These are phyloP conservation scores for Theobroma cacao DNA, from an alignment of 345 rosid genomes.

Conservation along the genomic window DNA sequence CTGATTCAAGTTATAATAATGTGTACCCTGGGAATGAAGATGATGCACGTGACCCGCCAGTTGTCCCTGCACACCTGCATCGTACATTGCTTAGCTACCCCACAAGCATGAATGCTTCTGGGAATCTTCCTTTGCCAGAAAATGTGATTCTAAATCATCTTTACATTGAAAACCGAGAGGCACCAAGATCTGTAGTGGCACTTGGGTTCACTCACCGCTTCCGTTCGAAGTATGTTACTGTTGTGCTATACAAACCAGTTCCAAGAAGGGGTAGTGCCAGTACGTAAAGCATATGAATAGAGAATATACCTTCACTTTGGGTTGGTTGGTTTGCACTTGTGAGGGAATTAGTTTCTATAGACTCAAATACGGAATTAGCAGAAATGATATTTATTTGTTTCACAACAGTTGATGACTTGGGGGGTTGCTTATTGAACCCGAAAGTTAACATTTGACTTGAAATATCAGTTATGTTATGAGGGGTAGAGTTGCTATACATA, in stretches of 20 bases:
- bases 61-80: constrained; percentile 75
- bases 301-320: constrained; percentile 4
- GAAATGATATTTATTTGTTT: constrained; percentile 20
- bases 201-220: constrained; percentile 95
- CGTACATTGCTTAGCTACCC: constrained; percentile 57
- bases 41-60: constrained; percentile 88
- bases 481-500: constrained; percentile 9
- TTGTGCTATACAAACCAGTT: constrained; percentile 90
- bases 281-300: constrained; percentile 36
- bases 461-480: constrained; percentile 7
- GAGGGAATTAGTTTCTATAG: constrained; percentile 20
- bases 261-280: constrained; percentile 60
- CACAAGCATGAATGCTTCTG: constrained; percentile 42
- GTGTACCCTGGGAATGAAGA: constrained; percentile 60
- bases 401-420: constrained; percentile 7
- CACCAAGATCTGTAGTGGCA: constrained; percentile 87
- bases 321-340: constrained; percentile 17
- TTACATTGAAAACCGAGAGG: constrained; percentile 78
- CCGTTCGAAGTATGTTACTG: constrained; percentile 81
- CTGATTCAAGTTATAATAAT: constrained; percentile 89
- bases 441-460: constrained; percentile 16
- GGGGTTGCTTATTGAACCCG: constrained; percentile 13
- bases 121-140: constrained; percentile 54
- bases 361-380: constrained; percentile 19
- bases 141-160: constrained; percentile 81